Evolutionary conservation across 2,329 filamentous ascomycete genomes (phyloP), one percentile per base, ranked within the genome.

Genomic region (Fusarium paranaense): DNA sequence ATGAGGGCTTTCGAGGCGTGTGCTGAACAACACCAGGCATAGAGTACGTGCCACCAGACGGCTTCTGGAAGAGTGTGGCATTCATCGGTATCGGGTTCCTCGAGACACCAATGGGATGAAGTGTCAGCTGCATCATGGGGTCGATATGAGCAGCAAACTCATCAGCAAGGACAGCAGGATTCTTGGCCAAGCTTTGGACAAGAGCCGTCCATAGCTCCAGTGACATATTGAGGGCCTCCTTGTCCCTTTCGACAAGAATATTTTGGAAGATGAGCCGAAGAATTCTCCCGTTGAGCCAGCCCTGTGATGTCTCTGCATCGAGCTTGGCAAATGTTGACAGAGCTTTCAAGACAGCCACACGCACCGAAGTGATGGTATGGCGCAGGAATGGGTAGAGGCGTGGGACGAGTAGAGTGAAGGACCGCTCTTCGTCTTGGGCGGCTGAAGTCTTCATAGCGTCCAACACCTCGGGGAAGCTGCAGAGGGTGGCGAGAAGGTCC

Each of bases 281-380:
- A 47, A 96, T 94, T 79, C 93, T 95, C 74, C 95, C 95, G 79
- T 95, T 95, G 47, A 98, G 91, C 97, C 97, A 99, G 35, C 94
- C 94, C 79, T 95, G 93, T 9, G 94, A 95, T n/a, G 85, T 85
- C 62, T 94, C 91, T 62, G 92, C 92, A 70, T 95, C 94, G 25
- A 99, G 92, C 75, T 94, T 93, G 77, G 98, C 90, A 83, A 99
- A 99, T 0, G 97, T 99, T 78, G 95, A 91, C 33, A 99, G 87
- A 38, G 97, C 97, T 78, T 97, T 95, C 56, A 99, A 87, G 5
- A 99, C 97, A 11, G 97, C 96, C 45, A 96, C 92, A 62, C 97
- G 94, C 58, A 99, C 97, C 65, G 94, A 98, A 2, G 95, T 98
- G 78, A 99, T 98, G 8, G 97, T 99, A 82, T 99, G 97, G 67